Evolutionary conservation across 495 filamentous ascomycete species (phyloP), one percentile per base, ranked within the genome.

Genomic region (Penicillium canariense): DNA sequence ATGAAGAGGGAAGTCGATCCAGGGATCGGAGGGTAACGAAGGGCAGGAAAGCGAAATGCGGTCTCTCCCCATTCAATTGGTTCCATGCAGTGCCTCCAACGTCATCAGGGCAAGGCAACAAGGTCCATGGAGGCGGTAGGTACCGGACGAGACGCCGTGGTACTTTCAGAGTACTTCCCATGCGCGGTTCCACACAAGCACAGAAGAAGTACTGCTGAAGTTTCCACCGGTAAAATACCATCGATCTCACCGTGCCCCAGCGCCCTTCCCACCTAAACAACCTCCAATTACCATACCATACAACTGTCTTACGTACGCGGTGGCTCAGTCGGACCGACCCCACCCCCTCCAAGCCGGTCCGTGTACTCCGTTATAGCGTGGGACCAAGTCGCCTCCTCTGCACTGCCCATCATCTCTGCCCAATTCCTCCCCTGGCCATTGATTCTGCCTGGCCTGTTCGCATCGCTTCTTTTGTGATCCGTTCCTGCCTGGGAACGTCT

Each of bases 1-100:
- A 43, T 81, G 8, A 74, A 83, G 38, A 12, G 25, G 22, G 18
- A 9, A 22, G 2, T 8, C 2, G 3, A 4, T 22, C 7, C 36
- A 17, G n/a, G 10, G 38, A 25, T 42, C 22, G 18, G 38, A 42
- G 20, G 38, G 25, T 42, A 23, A n/a, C n/a, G n/a, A n/a, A n/a
- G n/a, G n/a, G n/a, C n/a, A n/a, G n/a, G n/a, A n/a, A n/a, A n/a
- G n/a, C n/a, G n/a, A n/a, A n/a, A n/a, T n/a, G n/a, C 25, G 2
- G 7, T 22, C 38, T 42, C 18, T 5, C 0, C n/a, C 17, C 15
- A 4, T 20, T 22, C 36, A 22, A 44, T 45, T 28, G 26, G 23
- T 44, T 23, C 14, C 26, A 8, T 11, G 26, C 43, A 46, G 26
- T 26, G 25, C 10, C 25, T 3, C 27, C 55, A 50, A 58, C 55